Conservation (phyloP, 1,284 basidiomycete genomes). For the Cutaneotrichosporon mucoides region DNA sequence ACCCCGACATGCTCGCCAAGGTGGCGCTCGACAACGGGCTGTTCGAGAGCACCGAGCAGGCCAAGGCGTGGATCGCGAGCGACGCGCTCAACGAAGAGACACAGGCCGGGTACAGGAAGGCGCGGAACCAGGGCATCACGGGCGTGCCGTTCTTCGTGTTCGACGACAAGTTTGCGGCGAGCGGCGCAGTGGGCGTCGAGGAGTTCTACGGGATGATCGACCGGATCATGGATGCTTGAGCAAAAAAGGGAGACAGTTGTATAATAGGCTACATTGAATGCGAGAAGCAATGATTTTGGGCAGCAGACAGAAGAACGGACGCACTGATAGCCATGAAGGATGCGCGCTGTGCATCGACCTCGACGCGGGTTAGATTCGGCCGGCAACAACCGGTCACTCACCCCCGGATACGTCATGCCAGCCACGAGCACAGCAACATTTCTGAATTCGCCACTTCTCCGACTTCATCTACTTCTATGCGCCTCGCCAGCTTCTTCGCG, state of each 20-base stretch:
- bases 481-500: too few relatives aligned
- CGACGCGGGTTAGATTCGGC: too few relatives aligned
- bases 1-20: conserved; percentile 34
- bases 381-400: too few relatives aligned
- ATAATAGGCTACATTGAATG: background rate
- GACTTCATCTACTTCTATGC: too few relatives aligned
- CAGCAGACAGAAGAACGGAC: too few relatives aligned
- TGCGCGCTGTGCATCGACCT: too few relatives aligned
- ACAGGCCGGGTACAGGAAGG: conserved; percentile 23
- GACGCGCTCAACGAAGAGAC: conserved; percentile 37
- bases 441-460: too few relatives aligned
- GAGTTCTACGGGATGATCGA: conserved; percentile 49
- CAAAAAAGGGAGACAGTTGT: background rate
- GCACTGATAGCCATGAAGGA: too few relatives aligned
- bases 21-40: conserved; percentile 42
- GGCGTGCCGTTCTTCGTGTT: conserved; percentile 52
- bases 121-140: conserved; percentile 41
- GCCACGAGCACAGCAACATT: too few relatives aligned
- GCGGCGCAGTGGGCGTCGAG: conserved; percentile 50
- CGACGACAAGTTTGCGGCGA: conserved; percentile 43
- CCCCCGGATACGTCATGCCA: too few relatives aligned
- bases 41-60: conserved; percentile 29
- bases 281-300: background rate
- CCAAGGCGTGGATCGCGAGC: conserved; percentile 30
- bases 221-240: background rate